A percentile compares a stretch with the other conserved stretches of the same genome.
These are phyloP conservation scores for Circinella umbellata DNA, from an alignment of 371 early-diverging fungal species.

Conservation along the genomic window DNA sequence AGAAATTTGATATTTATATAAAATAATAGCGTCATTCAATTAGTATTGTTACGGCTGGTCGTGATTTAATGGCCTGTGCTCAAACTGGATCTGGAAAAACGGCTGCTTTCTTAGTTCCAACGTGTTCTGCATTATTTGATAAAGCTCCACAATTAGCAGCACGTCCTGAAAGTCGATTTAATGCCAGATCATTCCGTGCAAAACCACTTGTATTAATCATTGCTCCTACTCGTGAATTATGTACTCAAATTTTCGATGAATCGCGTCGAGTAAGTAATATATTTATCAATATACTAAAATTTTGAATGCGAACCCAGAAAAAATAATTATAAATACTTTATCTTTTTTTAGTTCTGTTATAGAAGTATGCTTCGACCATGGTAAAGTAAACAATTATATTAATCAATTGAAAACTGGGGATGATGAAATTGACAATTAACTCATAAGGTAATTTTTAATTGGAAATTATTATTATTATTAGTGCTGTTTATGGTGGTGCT, in stretches of 20 bases:
- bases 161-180: conserved; percentile 23
- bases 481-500: conserved; percentile 76
- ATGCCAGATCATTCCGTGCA: conserved; percentile 26
- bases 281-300: not conserved
- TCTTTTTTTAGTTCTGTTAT: conserved; percentile 38
- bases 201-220: conserved; percentile 45
- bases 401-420: no score
- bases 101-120: conserved; percentile 72
- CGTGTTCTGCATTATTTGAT: conserved; percentile 41
- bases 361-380: conserved; percentile 54
- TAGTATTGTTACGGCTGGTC: conserved; percentile 65
- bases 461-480: no score
- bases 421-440: no score
- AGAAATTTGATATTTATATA: no score
- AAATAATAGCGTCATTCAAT: conserved; percentile 68
- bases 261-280: conserved; percentile 36
- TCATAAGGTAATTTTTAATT: no score
- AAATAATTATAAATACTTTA: not conserved
- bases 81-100: conserved; percentile 87
- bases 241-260: conserved; percentile 54
- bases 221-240: conserved; percentile 53
- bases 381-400: no score
- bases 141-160: conserved; percentile 30
- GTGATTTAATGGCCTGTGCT: conserved; percentile 80
- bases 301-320: no score